These are phyloP conservation scores for Fusarium sp. DNA, from an alignment of 2,329 filamentous ascomycete genomes.

Conservation along the genomic window DNA sequence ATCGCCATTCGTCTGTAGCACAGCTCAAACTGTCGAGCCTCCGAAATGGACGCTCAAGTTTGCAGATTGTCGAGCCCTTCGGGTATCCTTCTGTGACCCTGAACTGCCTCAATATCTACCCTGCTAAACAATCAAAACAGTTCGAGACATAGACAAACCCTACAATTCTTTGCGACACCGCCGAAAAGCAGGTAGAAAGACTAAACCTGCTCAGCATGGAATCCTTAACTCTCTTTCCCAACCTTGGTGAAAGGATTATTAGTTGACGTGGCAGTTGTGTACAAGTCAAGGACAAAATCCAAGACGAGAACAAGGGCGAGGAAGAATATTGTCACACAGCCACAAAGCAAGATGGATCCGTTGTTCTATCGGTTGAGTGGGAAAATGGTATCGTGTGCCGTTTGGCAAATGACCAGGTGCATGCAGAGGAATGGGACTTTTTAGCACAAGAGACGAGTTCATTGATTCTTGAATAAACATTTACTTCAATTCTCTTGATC, in stretches of 20 bases:
- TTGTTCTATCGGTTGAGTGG: conserved; percentile 21
- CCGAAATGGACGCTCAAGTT: too few relatives aligned
- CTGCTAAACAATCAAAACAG: conserved; percentile 2
- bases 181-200: not conserved
- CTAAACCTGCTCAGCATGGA: conserved; percentile 1
- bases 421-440: not conserved
- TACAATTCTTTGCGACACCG: not conserved
- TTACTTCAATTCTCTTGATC: not conserved
- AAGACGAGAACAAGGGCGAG: not conserved
- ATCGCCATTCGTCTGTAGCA: too few relatives aligned
- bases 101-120: conserved; percentile 1
- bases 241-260: not conserved
- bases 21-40: too few relatives aligned
- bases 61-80: too few relatives aligned
- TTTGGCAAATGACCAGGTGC: conserved; percentile 1
- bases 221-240: not conserved
- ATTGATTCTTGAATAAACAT: not conserved
- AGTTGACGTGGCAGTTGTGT: conserved; percentile 6
- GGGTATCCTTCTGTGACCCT: too few relatives aligned
- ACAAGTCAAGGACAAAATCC: not conserved
- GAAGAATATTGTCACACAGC: not conserved
- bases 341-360: not conserved
- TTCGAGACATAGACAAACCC: not conserved
- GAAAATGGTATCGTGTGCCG: conserved; percentile 2
- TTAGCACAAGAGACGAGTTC: not conserved